Percentiles rank a stretch among this genome's conserved stretches.
Conservation (phyloP, 2,329 filamentous ascomycete species). For the Exophiala calicioides region DNA sequence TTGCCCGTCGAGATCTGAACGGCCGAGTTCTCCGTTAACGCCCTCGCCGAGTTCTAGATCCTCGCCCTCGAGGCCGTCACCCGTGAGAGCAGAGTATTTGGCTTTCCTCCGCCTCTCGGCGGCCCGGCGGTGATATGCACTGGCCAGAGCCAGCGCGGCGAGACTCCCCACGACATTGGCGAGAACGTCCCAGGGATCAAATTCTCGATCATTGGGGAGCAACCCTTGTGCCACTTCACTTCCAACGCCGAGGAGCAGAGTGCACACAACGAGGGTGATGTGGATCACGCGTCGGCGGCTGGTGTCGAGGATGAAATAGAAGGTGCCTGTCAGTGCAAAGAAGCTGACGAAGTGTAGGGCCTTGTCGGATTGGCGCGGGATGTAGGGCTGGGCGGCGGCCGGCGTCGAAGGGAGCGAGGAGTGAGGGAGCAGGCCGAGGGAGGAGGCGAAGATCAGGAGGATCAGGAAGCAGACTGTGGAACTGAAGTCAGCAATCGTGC, state of each 20-base stretch:
- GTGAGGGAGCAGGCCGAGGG: conserved; percentile 70
- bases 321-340: conserved; percentile 77
- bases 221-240: conserved; percentile 61
- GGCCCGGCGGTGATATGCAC: conserved; percentile 95
- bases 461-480: conserved; percentile 62
- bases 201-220: conserved; percentile 70
- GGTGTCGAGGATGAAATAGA: conserved; percentile 98
- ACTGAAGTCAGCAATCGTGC: conserved; percentile 22
- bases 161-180: conserved; percentile 83
- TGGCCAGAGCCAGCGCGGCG: conserved; percentile 70
- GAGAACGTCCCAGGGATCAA: conserved; percentile 81
- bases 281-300: conserved; percentile 81
- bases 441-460: conserved; percentile 74
- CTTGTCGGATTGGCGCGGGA: conserved; percentile 78
- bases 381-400: conserved; percentile 42
- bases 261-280: conserved; percentile 78
- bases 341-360: conserved; percentile 83
- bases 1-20: conserved; percentile 9
- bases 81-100: conserved; percentile 70
- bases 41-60: conserved; percentile 71
- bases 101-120: conserved; percentile 77
- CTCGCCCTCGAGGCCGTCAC: conserved; percentile 45
- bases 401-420: conserved; percentile 36
- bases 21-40: conserved; percentile 9
- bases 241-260: conserved; percentile 58